Evolutionary conservation across 176 grass and related monocot species (phyloP).

Genomic region (maize (Zea mays)): DNA sequence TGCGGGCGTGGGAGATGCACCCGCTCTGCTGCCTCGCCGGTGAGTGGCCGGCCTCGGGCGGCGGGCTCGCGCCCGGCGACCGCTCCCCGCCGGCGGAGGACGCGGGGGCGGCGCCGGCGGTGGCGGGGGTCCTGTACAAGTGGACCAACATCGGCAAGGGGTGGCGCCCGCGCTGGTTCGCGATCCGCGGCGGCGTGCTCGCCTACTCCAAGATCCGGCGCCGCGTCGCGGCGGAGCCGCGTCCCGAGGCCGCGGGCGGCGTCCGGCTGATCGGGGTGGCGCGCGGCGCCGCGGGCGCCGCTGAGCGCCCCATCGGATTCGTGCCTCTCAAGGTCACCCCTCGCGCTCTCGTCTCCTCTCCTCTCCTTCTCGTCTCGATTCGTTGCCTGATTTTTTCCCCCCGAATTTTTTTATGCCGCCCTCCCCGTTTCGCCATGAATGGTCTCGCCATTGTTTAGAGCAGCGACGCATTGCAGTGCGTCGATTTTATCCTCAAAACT

Average conservation of each 20-base stretch:
- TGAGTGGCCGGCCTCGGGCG: constrained; percentile 46
- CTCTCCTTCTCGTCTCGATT: too few relatives aligned
- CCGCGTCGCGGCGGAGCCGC: constrained; percentile 31
- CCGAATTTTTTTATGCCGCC: too few relatives aligned
- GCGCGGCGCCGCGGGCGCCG: constrained; percentile 34
- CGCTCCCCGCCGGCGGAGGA: not conserved
- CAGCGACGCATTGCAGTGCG: not conserved
- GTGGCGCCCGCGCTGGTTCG: constrained; percentile 88
- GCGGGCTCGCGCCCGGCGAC: not conserved
- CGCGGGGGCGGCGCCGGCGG: not conserved
- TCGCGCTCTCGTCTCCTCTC: constrained; percentile 5
- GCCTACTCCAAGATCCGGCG: constrained; percentile 71
- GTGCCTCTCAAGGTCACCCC: constrained; percentile 78
- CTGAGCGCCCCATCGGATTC: constrained; percentile 55
- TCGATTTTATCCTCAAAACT: not conserved
- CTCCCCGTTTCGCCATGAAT: not conserved
- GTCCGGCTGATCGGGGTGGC: constrained; percentile 62
- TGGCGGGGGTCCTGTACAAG: constrained; percentile 81
- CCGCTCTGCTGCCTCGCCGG: constrained; percentile 89
- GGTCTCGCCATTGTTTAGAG: not conserved
- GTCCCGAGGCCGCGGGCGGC: not conserved
- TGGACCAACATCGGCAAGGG: constrained; percentile 95
- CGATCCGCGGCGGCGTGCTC: constrained; percentile 74
- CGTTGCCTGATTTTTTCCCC: not conserved
- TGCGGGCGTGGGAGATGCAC: constrained; percentile 80